Base-by-base conservation (phyloP, 2,329 filamentous ascomycete species). In the Fusarium camptoceras region DNA sequence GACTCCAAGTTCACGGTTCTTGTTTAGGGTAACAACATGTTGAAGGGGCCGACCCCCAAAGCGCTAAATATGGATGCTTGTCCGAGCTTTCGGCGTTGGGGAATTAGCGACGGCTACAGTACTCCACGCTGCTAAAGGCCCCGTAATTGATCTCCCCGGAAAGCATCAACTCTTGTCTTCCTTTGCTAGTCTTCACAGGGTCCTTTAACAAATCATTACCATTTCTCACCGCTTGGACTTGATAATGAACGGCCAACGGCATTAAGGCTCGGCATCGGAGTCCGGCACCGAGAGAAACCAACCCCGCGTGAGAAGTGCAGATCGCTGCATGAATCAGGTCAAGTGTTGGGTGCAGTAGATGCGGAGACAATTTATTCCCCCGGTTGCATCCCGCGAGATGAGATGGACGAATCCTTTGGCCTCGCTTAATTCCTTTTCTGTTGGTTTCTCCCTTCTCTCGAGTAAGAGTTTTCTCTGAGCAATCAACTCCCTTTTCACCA, bases 361-460 rank as follows among this genome's bases (percentile, higher is more conserved):
- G 68, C 64, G 68, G 68, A 51, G 68, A 68, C 55, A 59, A 12
- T 30, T 55, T 47, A 34, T 39, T 37, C 34, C 22, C 34, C 55
- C 31, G 49, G 49, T 27, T 42, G 37, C 41, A 41, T 44, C 34
- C 62, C 24, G 49, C 41, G 43, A 66, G 43, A 44, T 55, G 62
- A 56, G 43, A 62, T 42, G 61, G 31, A 50, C 46, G 28, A 48
- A 41, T 55, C 44, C 54, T 56, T 70, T 24, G 27, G 41, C 30
- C 56, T 71, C 48, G 48, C 53, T 59, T 59, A 44, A 47, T 47
- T 44, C 16, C 55, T 22, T 53, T 20, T 53, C 49, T 51, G 28
- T 51, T 46, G 37, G 43, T 47, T 10, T 27, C 41, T 64, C 22
- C 39, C 47, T 55, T 42, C 22, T 55, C 46, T 53, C 20, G 11